These are phyloP conservation scores for Borovskyia barvae DNA, from an alignment of 208 protist genomes.

Conservation along the genomic window DNA sequence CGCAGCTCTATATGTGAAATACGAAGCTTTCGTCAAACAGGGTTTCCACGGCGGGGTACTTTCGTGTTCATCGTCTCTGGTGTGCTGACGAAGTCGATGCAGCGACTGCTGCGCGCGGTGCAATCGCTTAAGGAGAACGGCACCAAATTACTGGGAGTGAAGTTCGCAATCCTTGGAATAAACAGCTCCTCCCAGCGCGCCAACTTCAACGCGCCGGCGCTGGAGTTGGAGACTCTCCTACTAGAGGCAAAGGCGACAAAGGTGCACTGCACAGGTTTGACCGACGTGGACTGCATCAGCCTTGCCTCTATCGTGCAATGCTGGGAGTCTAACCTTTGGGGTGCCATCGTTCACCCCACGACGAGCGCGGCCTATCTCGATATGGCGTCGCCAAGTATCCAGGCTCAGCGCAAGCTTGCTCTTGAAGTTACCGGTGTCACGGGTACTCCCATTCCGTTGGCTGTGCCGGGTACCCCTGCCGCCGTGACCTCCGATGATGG, in stretches of 20 bases:
- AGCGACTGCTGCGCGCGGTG: constrained; percentile 28
- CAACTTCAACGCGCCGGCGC: constrained; percentile 44
- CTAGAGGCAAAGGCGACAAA: constrained; percentile 39
- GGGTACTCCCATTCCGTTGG: neutral
- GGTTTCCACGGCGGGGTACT: constrained; percentile 38
- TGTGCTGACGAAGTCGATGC: constrained; percentile 42
- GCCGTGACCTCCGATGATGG: no score
- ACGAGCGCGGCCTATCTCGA: constrained; percentile 46
- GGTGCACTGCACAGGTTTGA: constrained; percentile 49
- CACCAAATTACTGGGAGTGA: constrained; percentile 26
- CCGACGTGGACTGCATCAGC: constrained; percentile 26
- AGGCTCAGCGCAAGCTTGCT: neutral
- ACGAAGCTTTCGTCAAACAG: constrained; percentile 32
- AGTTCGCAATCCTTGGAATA: constrained; percentile 57
- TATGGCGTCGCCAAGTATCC: constrained; percentile 30
- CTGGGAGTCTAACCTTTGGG: constrained; percentile 41
- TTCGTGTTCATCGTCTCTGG: constrained; percentile 57
- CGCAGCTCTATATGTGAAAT: constrained; percentile 37
- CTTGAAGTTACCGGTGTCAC: no score
- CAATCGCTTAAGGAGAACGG: constrained; percentile 18
- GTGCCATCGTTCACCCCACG: constrained; percentile 37
- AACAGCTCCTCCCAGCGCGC: constrained; percentile 31
- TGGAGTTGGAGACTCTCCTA: constrained; percentile 58
- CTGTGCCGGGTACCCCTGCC: neutral
- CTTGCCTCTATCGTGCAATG: constrained; percentile 29